phyloP scores from a whole-genome alignment of 345 rosid genomes.

The Citrus sinensis region DNA sequence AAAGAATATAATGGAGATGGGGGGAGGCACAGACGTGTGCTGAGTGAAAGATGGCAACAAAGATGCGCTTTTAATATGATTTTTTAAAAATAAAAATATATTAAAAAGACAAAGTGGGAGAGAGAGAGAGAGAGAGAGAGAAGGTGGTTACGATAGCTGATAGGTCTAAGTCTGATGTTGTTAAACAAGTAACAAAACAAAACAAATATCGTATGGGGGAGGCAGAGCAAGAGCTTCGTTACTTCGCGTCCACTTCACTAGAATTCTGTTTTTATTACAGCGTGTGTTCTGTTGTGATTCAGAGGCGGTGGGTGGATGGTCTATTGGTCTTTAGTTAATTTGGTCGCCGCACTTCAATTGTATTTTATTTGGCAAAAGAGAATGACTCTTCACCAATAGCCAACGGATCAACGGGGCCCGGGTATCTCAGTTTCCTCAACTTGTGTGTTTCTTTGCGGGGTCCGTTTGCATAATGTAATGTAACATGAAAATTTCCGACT shows the following conservation, averaged over 20 bases:
- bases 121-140: conserved; percentile 3
- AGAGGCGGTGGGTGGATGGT: conserved; percentile 3
- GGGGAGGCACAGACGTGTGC: background rate
- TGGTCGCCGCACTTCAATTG: background rate
- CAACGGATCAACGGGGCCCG: conserved; percentile 13
- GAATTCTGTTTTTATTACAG: conserved; percentile 18
- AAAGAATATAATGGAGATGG: too few relatives aligned
- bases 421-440: background rate
- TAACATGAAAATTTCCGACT: background rate
- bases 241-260: conserved; percentile 72
- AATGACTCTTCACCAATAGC: conserved; percentile 27
- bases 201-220: conserved; percentile 20
- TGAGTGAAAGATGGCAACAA: conserved; percentile 6
- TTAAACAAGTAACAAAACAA: conserved; percentile 11
- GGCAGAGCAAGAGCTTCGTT: conserved; percentile 28
- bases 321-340: background rate
- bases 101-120: background rate
- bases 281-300: background rate
- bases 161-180: conserved; percentile 4
- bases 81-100: too few relatives aligned
- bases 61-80: background rate
- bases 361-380: conserved; percentile 6
- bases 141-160: conserved; percentile 13
- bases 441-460: background rate
- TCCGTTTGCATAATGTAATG: background rate